phyloP scores from a whole-genome alignment of 805 yeast species.

The Saccharomyces eubayanus region DNA sequence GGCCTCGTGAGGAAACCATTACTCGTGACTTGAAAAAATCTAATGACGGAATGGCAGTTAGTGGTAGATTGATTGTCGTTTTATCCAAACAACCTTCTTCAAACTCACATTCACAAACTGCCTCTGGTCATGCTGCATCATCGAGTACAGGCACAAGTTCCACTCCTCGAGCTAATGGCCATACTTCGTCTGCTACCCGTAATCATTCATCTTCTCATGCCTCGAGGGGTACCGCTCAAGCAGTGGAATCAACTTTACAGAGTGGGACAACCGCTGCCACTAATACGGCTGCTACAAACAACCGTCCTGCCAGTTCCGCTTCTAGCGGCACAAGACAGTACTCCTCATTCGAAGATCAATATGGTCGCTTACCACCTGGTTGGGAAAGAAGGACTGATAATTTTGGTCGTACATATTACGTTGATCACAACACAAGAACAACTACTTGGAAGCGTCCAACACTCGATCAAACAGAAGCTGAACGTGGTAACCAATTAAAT shows the following conservation, averaged over 20 bases:
- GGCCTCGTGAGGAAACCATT: conserved; percentile 63
- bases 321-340: conserved; percentile 44
- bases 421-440: conserved; percentile 93
- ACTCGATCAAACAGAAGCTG: conserved; percentile 67
- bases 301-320: conserved; percentile 12
- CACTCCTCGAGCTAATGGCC: conserved; percentile 7
- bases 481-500: conserved; percentile 48
- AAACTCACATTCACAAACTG: conserved; percentile 5
- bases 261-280: conserved; percentile 21
- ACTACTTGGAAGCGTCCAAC: conserved; percentile 99
- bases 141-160: conserved; percentile 17
- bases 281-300: conserved; percentile 16
- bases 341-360: conserved; percentile 93
- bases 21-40: conserved; percentile 88
- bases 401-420: conserved; percentile 94
- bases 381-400: conserved; percentile 99
- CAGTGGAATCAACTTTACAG: conserved; percentile 26
- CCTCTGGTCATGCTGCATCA: conserved; percentile 16
- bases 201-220: conserved; percentile 11
- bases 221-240: conserved; percentile 22
- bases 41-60: conserved; percentile 85
- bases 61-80: conserved; percentile 81
- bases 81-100: conserved; percentile 39
- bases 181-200: conserved; percentile 5
- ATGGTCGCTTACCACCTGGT: conserved; percentile 94